Evolutionary conservation across 768 basidiomycete genomes (phyloP).

Genomic region (Boletellus sp.): DNA sequence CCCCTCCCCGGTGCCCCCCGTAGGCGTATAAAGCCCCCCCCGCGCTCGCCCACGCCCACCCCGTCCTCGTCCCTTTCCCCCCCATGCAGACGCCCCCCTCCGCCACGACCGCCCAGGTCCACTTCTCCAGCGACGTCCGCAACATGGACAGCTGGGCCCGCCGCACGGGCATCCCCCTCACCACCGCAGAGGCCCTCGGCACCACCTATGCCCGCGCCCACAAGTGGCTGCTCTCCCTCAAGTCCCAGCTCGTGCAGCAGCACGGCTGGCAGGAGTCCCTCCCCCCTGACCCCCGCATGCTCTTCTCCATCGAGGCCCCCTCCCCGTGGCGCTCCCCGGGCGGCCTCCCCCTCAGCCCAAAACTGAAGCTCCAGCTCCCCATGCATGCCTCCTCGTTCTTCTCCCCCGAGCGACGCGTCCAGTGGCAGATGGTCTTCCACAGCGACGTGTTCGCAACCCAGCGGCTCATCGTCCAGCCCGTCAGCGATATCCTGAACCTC

Average conservation of each 20-base stretch:
- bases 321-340: conserved; percentile 75
- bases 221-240: conserved; percentile 66
- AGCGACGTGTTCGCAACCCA: conserved; percentile 71
- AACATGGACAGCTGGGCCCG: conserved; percentile 83
- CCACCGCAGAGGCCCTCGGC: conserved; percentile 78
- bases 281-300: conserved; percentile 62
- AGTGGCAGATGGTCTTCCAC: conserved; percentile 91
- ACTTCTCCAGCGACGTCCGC: conserved; percentile 75
- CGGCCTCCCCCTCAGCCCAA: conserved; percentile 74
- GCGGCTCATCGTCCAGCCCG: conserved; percentile 62
- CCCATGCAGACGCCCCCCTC: conserved; percentile 33
- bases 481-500: conserved; percentile 66
- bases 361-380: conserved; percentile 68
- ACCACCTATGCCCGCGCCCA: conserved; percentile 79
- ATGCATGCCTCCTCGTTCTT: conserved; percentile 82
- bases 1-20: conserved; percentile 3
- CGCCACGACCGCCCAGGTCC: conserved; percentile 56
- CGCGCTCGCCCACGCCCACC: conserved; percentile 25
- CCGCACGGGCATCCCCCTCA: conserved; percentile 75
- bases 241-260: conserved; percentile 58
- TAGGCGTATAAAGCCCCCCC: conserved; percentile 13
- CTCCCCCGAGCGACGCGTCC: conserved; percentile 76
- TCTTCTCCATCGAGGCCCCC: conserved; percentile 75
- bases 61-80: conserved; percentile 5
- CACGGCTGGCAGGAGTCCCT: conserved; percentile 66